Evolutionary conservation across 164 flowering plant genomes (phyloP).

Genomic region (Dillenia suffruticosa): DNA sequence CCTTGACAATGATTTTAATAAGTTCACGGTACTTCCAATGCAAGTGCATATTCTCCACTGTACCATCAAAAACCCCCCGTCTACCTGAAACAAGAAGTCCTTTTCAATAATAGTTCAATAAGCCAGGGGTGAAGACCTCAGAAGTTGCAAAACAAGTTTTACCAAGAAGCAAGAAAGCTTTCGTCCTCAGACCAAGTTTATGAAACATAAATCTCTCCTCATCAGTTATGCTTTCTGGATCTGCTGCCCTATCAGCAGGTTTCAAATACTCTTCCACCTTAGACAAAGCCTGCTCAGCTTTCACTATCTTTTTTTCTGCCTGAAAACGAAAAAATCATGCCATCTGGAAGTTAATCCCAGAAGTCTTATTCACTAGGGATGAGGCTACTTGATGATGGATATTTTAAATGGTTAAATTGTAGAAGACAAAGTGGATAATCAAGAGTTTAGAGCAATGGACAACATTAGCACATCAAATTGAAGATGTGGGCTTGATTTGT

Average conservation of each 20-base stretch:
- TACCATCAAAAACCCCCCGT: slow-evolving; percentile 95
- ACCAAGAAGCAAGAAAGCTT: slow-evolving; percentile 93
- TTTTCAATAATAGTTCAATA: neutral
- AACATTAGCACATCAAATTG: no score
- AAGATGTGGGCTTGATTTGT: no score
- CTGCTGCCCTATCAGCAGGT: slow-evolving; percentile 51
- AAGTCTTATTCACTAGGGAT: no score
- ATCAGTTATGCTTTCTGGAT: slow-evolving; percentile 79
- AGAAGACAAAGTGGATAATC: no score
- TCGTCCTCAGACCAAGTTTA: slow-evolving; percentile 91
- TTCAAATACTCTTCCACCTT: slow-evolving; percentile 76
- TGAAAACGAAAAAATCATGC: slow-evolving; percentile 15
- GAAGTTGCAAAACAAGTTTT: slow-evolving; percentile 10
- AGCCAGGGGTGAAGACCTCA: neutral
- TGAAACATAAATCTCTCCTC: slow-evolving; percentile 97
- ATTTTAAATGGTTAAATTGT: no score
- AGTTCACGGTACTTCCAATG: slow-evolving; percentile 98
- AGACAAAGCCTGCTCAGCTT: slow-evolving; percentile 63
- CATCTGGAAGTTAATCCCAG: no score
- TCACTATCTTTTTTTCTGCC: slow-evolving; percentile 69
- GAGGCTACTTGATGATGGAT: no score
- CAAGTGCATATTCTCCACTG: slow-evolving; percentile 96
- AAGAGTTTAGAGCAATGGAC: no score
- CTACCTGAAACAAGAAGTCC: slow-evolving; percentile 56
- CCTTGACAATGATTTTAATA: slow-evolving; percentile 72